Evolutionary conservation across 768 basidiomycete genomes (phyloP).

Genomic region (Cyclocybe aegerita): DNA sequence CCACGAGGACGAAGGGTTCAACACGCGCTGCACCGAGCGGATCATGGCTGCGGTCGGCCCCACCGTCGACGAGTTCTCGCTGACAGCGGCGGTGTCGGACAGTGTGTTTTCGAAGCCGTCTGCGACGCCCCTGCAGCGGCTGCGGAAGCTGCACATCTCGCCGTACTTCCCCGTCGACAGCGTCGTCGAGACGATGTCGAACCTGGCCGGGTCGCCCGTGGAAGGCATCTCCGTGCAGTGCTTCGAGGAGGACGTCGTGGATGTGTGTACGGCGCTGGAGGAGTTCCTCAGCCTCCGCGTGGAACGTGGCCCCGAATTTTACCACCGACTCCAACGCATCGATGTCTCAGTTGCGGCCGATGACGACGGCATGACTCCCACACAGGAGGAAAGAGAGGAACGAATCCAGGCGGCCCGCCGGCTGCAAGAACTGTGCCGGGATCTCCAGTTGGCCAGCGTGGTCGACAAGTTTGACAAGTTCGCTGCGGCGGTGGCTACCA

Average conservation of each 20-base stretch:
- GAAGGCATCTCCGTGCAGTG: slow-evolving; percentile 57
- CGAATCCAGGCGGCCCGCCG: slow-evolving; percentile 38
- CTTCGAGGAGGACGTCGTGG: slow-evolving; percentile 63
- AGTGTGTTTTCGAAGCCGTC: slow-evolving; percentile 41
- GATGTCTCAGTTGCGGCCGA: slow-evolving; percentile 35
- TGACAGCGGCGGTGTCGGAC: slow-evolving; percentile 46
- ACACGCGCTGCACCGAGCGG: slow-evolving; percentile 54
- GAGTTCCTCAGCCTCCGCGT: slow-evolving; percentile 55
- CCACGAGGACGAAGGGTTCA: slow-evolving; percentile 51
- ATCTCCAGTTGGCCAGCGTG: slow-evolving; percentile 41
- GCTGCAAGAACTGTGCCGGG: slow-evolving; percentile 49
- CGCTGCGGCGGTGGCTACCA: slow-evolving; percentile 14
- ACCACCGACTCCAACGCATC: slow-evolving; percentile 47
- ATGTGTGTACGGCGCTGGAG: slow-evolving; percentile 55
- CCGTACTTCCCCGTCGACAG: slow-evolving; percentile 63
- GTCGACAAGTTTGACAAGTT: slow-evolving; percentile 25
- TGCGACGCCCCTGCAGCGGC: slow-evolving; percentile 45
- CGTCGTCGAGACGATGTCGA: slow-evolving; percentile 57
- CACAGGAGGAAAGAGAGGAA: slow-evolving; percentile 38
- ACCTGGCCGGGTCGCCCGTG: slow-evolving; percentile 59
- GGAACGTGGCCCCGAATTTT: slow-evolving; percentile 48
- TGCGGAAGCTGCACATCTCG: slow-evolving; percentile 57
- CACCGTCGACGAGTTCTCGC: slow-evolving; percentile 54
- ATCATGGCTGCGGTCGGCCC: slow-evolving; percentile 61
- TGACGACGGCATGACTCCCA: slow-evolving; percentile 11